Evolutionary conservation across 139 green algal genomes (phyloP).

Genomic region (Coccomyxa sp.): DNA sequence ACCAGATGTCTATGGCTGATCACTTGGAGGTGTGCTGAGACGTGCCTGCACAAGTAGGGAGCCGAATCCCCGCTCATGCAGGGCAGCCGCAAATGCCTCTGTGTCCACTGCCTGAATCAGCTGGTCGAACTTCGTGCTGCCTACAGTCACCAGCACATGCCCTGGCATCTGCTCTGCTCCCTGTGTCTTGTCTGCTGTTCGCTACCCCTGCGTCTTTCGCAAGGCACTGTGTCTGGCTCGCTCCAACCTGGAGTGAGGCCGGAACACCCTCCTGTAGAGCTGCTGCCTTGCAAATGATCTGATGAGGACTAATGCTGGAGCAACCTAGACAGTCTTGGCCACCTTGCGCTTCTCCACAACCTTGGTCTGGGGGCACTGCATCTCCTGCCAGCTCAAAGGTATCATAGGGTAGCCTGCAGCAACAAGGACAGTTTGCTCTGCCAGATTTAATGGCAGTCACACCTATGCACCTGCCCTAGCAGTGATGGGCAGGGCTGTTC

Average conservation of each 20-base stretch:
- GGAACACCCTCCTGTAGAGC: no score
- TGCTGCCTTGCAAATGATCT: no score
- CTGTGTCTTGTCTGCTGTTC: no score
- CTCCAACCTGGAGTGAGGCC: no score
- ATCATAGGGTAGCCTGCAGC: slow-evolving; percentile 65
- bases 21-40: not conserved
- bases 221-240: no score
- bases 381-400: slow-evolving; percentile 71
- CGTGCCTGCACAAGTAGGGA: slow-evolving; percentile 63
- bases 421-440: no score
- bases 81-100: slow-evolving; percentile 27
- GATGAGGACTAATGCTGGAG: not conserved
- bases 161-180: slow-evolving; percentile 11
- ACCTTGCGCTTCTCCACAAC: slow-evolving; percentile 77
- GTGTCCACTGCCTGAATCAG: slow-evolving; percentile 62
- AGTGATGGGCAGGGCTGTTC: no score
- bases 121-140: slow-evolving; percentile 80
- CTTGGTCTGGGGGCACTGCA: slow-evolving; percentile 76
- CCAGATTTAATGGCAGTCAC: no score
- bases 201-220: not conserved
- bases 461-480: no score
- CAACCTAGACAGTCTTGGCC: slow-evolving; percentile 34
- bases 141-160: slow-evolving; percentile 74
- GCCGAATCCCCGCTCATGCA: slow-evolving; percentile 51
- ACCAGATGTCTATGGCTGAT: no score